Conservation (phyloP, 2,329 filamentous ascomycete species). For the Aspergillus luchuensis region DNA sequence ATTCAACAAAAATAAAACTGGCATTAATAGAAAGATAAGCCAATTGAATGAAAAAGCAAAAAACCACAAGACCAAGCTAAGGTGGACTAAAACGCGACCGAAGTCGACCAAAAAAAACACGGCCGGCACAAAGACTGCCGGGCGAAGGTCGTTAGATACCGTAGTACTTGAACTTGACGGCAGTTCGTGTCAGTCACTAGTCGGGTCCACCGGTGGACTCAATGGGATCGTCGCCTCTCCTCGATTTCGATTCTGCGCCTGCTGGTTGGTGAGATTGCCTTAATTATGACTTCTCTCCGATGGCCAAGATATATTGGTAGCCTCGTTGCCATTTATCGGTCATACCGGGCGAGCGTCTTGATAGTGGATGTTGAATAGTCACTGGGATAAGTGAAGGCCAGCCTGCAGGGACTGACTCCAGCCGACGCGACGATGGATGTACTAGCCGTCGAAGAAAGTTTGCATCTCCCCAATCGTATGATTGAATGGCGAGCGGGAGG, state of each 20-base stretch:
- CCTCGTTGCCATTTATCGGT: background rate
- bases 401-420: background rate
- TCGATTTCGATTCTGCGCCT: background rate
- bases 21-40: background rate
- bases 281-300: background rate
- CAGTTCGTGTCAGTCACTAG: constrained; percentile 15
- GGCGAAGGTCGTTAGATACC: background rate
- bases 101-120: background rate
- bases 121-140: background rate
- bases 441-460: background rate
- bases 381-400: background rate
- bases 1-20: background rate
- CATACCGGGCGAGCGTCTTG: background rate
- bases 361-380: background rate
- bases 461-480: constrained; percentile 12
- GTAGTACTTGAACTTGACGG: constrained; percentile 4
- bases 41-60: background rate
- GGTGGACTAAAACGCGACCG: background rate
- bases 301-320: background rate
- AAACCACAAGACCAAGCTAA: background rate
- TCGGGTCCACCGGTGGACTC: constrained; percentile 14
- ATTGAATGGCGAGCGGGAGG: constrained; percentile 4
- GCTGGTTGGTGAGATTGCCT: background rate
- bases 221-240: background rate
- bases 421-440: background rate